phyloP scores from a whole-genome alignment of 371 early-diverging fungal genomes.

The Rhizopus microsporus region DNA sequence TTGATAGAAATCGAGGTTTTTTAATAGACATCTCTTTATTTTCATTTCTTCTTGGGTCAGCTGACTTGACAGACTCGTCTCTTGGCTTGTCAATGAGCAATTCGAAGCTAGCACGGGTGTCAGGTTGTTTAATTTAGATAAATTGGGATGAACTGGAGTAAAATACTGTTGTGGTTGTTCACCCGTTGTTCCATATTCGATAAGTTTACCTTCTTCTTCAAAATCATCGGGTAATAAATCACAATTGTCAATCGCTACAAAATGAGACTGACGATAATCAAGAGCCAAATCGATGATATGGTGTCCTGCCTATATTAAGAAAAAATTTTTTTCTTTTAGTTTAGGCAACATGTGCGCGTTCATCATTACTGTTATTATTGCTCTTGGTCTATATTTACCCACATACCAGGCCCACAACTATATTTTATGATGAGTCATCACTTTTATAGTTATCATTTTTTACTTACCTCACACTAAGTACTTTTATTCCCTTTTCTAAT shows the following conservation, averaged over 20 bases:
- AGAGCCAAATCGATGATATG: constrained; percentile 34
- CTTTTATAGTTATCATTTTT: neutral
- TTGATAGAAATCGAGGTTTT: constrained; percentile 32
- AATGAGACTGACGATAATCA: constrained; percentile 22
- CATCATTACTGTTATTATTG: neutral
- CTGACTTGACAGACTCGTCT: neutral
- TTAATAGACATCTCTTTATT: constrained; percentile 8
- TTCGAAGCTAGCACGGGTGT: too few relatives aligned
- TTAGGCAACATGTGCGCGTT: neutral
- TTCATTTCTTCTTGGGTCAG: neutral
- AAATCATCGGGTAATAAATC: constrained; percentile 28
- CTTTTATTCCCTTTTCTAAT: constrained; percentile 23
- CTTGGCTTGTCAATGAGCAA: neutral
- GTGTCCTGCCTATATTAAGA: constrained; percentile 24
- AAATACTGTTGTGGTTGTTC: constrained; percentile 1
- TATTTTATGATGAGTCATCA: neutral
- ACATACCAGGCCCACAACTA: constrained; percentile 37
- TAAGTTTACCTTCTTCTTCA: constrained; percentile 6
- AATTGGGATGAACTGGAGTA: constrained; percentile 27
- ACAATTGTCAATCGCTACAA: constrained; percentile 21
- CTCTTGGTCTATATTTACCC: constrained; percentile 18
- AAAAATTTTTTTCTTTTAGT: neutral
- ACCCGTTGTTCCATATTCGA: neutral
- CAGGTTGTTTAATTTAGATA: constrained; percentile 1
- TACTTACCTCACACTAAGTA: constrained; percentile 31